Evolutionary conservation across 345 rosid genomes (phyloP), one percentile per base, ranked within the genome.

Genomic region (Moringa oleifera): DNA sequence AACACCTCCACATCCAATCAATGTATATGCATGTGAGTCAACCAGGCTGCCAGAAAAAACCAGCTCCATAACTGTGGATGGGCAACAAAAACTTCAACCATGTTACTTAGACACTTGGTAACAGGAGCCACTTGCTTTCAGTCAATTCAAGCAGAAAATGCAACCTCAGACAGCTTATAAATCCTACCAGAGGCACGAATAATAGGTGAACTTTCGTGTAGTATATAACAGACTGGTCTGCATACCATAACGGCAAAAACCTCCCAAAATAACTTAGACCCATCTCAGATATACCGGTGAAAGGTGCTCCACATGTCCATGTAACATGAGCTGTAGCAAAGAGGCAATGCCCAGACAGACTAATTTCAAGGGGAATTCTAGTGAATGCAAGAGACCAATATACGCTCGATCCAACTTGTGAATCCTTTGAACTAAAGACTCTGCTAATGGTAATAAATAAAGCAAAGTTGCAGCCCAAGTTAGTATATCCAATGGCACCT

Each of bases 11-110:
- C 50, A 61, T 69, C 68, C 87, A 74, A 74, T 64, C 74, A 67
- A 61, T 55, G 59, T 67, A 76, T 61, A 73, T 69, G 65, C 73
- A 59, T 51, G 71, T 62, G 88, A 90, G 96, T 93, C 94, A 79
- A 81, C 85, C 97, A 74, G 97, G 86, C 91, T 88, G 96, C 96
- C 81, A 62, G 66, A 57, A 75, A 51, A 79, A 79, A 79, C 91
- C 96, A 85, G 90, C 92, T 89, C 83, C 88, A 77, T 83, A 78
- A 80, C 81, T 49, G 84, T 83, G 96, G 90, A 82, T 75, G 77
- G 90, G 87, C 70, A 23, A 75, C 61, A 64, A 69, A 57, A 31
- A 73, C 76, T 75, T 73, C 79, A 75, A 82, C 70, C 77, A 76
- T 71, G 71, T 55, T 79, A 89, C 76, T 79, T 59, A 61, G 85